phyloP scores from a whole-genome alignment of 2,329 filamentous ascomycete species.

The Neonectria faginata region DNA sequence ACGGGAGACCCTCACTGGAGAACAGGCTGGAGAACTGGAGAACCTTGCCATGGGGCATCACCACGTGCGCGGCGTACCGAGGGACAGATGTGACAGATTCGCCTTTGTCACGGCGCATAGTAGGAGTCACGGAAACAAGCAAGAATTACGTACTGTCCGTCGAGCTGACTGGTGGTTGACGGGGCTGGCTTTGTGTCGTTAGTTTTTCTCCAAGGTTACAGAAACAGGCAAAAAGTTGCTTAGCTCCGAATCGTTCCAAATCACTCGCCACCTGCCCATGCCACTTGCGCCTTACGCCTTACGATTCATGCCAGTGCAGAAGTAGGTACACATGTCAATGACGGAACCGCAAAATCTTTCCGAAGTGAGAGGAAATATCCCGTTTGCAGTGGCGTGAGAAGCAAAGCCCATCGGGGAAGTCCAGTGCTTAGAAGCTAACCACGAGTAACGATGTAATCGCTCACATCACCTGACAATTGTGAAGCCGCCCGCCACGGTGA shows the following conservation, averaged over 20 bases:
- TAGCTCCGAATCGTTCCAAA: background rate
- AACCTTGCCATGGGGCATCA: conserved; percentile 11
- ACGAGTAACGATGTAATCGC: background rate
- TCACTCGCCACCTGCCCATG: background rate
- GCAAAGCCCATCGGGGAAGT: background rate
- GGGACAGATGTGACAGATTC: conserved; percentile 22
- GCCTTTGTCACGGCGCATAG: conserved; percentile 17
- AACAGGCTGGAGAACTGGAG: conserved; percentile 3
- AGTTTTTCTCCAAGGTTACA: background rate
- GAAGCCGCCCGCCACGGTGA: background rate
- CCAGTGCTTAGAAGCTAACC: background rate
- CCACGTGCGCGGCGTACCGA: conserved; percentile 11
- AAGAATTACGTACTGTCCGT: background rate
- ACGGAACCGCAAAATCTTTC: background rate
- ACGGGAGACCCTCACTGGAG: conserved; percentile 11
- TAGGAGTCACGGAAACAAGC: background rate
- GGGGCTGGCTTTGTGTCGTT: background rate
- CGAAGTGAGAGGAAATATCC: background rate
- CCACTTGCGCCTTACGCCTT: conserved; percentile 2
- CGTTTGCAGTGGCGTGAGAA: conserved; percentile 12
- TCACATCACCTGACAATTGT: background rate
- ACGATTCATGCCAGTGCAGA: background rate
- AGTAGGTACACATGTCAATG: background rate
- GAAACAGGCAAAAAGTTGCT: background rate
- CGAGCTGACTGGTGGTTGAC: background rate